phyloP scores from a whole-genome alignment of 176 grass and related monocot species.

The Dactylis glomerata region DNA sequence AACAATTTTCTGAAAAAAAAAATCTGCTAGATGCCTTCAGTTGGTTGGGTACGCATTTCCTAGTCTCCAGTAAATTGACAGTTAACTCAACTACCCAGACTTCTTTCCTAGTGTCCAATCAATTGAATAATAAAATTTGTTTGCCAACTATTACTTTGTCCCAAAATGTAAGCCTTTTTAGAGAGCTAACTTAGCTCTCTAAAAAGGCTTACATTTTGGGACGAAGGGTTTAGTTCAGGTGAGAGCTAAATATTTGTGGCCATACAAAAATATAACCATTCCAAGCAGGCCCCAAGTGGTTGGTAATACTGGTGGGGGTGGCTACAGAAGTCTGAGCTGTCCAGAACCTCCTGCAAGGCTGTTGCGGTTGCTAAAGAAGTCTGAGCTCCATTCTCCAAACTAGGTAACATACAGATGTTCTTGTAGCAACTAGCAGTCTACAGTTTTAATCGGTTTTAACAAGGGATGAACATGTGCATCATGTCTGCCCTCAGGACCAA shows the following conservation, averaged over 20 bases:
- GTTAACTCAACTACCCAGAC: not conserved
- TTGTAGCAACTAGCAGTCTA: not conserved
- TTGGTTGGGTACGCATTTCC: not conserved
- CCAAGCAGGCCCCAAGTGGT: not conserved
- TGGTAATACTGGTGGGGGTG: not conserved
- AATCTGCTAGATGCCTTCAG: not conserved
- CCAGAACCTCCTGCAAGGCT: not conserved
- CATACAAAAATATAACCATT: too few relatives aligned
- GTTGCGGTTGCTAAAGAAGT: not conserved
- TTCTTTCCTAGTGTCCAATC: too few relatives aligned
- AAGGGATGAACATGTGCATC: not conserved
- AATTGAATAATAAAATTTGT: too few relatives aligned
- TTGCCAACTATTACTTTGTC: too few relatives aligned
- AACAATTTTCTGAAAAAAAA: not conserved
- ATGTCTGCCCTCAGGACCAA: not conserved
- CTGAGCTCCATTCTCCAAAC: not conserved
- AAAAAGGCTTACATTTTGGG: too few relatives aligned
- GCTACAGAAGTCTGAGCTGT: not conserved
- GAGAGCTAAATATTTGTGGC: too few relatives aligned
- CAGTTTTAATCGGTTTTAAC: not conserved
- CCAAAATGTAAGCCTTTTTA: too few relatives aligned
- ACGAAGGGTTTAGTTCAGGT: too few relatives aligned
- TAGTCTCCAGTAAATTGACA: not conserved
- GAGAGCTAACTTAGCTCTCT: too few relatives aligned
- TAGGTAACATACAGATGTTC: not conserved